Evolutionary conservation across 2,329 filamentous ascomycete species (phyloP).

Genomic region (Aspergillus pseudoviridinutans): DNA sequence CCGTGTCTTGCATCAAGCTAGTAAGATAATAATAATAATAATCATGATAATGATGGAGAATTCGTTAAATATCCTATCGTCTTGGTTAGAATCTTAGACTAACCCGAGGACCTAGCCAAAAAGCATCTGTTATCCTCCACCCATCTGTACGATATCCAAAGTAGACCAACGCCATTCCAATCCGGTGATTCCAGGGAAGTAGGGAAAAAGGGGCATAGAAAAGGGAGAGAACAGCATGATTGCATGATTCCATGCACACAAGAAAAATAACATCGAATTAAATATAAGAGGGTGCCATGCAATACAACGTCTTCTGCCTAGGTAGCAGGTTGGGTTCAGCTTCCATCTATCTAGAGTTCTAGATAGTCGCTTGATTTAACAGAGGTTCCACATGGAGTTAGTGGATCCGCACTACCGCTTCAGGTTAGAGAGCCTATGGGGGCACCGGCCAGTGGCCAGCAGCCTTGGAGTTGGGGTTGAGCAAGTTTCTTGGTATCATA

Average conservation of each 20-base stretch:
- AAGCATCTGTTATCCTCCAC: not conserved
- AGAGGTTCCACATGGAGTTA: not conserved
- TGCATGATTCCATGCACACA: not conserved
- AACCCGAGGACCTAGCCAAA: not conserved
- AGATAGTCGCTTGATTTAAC: not conserved
- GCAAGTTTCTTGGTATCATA: too few relatives aligned
- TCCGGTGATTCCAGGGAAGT: not conserved
- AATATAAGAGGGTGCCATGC: not conserved
- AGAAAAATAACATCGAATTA: not conserved
- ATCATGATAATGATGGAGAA: not conserved
- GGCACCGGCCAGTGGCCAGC: too few relatives aligned
- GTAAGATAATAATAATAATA: not conserved
- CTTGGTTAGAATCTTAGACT: not conserved
- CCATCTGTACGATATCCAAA: not conserved
- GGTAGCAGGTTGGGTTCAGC: not conserved
- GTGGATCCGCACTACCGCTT: not conserved
- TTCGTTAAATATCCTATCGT: not conserved
- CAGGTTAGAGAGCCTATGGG: not conserved
- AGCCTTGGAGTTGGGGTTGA: too few relatives aligned
- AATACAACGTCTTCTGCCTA: not conserved
- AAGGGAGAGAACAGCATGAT: not conserved
- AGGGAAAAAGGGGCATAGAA: not conserved
- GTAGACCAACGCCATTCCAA: not conserved
- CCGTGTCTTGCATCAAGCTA: not conserved
- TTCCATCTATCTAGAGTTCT: not conserved